phyloP scores from a whole-genome alignment of 1,284 basidiomycete species.

The Cutaneotrichosporon dermatis region DNA sequence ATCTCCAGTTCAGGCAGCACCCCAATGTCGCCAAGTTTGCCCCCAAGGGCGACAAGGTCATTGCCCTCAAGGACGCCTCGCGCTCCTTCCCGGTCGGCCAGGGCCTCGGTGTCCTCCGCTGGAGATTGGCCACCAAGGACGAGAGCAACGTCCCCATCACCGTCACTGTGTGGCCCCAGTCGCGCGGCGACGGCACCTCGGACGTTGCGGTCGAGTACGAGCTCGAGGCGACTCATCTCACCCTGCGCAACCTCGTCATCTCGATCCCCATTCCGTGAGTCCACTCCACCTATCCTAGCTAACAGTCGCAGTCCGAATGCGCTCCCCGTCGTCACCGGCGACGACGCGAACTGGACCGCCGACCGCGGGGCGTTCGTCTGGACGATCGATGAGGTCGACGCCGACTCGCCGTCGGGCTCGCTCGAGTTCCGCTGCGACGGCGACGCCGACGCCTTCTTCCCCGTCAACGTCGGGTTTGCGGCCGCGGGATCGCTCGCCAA shows the following conservation, averaged over 20 bases:
- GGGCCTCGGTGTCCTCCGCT: conserved; percentile 79
- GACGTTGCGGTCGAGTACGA: conserved; percentile 97
- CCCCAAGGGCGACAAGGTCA: conserved; percentile 54
- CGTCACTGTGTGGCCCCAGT: conserved; percentile 97
- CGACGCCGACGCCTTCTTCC: conserved; percentile 89
- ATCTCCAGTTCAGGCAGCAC: conserved; percentile 91
- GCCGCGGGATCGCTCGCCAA: conserved; percentile 72
- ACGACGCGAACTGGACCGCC: conserved; percentile 72
- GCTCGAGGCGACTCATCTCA: conserved; percentile 75
- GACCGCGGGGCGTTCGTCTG: conserved; percentile 82
- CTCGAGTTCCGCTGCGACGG: conserved; percentile 80
- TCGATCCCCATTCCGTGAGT: conserved; percentile 86
- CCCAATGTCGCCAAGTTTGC: conserved; percentile 88
- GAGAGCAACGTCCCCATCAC: conserved; percentile 86
- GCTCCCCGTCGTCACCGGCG: conserved; percentile 72
- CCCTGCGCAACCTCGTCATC: conserved; percentile 78
- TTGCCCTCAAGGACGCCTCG: conserved; percentile 78
- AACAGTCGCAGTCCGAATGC: conserved; percentile 60
- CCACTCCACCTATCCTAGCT: neutral
- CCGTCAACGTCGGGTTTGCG: conserved; percentile 77
- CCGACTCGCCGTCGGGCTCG: conserved; percentile 63
- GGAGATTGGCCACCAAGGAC: conserved; percentile 86
- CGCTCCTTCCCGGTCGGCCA: conserved; percentile 85
- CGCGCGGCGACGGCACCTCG: conserved; percentile 79
- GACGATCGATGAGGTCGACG: conserved; percentile 57